Conservation (phyloP, 768 basidiomycete species). For the Dentipellis sp. region DNA sequence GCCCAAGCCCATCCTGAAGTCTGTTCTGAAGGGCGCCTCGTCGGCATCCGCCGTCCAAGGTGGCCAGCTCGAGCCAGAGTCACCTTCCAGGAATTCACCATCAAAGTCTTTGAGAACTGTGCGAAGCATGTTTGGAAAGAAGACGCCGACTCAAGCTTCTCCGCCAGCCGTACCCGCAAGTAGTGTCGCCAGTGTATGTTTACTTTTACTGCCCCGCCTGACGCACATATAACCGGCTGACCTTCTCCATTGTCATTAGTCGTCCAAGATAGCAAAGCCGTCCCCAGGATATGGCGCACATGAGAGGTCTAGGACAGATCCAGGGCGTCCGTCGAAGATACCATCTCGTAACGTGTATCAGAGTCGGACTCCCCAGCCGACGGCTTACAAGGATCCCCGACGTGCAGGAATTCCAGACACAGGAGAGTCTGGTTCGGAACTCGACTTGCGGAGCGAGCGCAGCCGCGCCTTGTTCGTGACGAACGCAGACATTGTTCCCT, state of each 20-base stretch:
- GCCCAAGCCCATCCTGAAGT: constrained; percentile 8
- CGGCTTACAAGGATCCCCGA: not conserved
- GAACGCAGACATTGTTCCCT: constrained; percentile 17
- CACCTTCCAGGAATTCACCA: constrained; percentile 10
- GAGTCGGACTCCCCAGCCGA: constrained; percentile 6
- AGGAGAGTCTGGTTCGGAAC: not conserved
- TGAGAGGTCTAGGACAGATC: constrained; percentile 14
- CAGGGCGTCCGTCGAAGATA: constrained; percentile 10
- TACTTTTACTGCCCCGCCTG: no score
- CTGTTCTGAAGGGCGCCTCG: constrained; percentile 9
- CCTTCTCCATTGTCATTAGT: not conserved
- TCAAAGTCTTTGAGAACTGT: constrained; percentile 11
- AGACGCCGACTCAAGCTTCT: constrained; percentile 5
- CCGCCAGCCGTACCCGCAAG: not conserved
- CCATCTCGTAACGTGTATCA: constrained; percentile 6
- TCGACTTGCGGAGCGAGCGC: constrained; percentile 1
- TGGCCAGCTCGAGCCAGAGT: not conserved
- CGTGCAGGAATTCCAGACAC: not conserved
- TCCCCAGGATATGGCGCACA: not conserved
- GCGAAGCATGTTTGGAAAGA: constrained; percentile 10
- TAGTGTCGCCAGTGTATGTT: not conserved
- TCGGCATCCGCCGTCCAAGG: not conserved
- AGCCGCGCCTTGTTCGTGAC: constrained; percentile 14
- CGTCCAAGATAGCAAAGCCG: not conserved
- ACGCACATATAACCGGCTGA: not conserved